Percentiles rank a stretch among this genome's conserved stretches.
Evolutionary conservation across 768 basidiomycete species (phyloP).

Genomic region (Pleurotus giganteus): DNA sequence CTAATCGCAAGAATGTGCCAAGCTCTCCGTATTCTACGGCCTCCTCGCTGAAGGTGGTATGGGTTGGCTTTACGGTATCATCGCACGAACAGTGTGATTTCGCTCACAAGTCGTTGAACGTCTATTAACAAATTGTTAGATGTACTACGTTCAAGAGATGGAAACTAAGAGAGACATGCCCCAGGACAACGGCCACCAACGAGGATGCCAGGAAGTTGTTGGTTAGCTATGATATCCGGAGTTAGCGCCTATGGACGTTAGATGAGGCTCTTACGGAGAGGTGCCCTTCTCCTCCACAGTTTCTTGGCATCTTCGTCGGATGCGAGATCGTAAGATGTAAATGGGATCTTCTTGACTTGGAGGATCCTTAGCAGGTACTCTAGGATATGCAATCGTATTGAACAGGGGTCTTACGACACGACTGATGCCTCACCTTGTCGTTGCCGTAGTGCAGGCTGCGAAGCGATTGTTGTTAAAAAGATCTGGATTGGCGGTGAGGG

Average conservation of each 20-base stretch:
- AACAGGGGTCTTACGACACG: not conserved
- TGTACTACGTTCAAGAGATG: constrained; percentile 9
- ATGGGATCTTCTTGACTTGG: constrained; percentile 84
- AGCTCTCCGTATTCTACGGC: constrained; percentile 81
- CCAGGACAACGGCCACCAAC: constrained; percentile 76
- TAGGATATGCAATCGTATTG: constrained; percentile 23
- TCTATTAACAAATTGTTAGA: constrained; percentile 35
- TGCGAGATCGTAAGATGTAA: constrained; percentile 80
- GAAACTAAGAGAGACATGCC: constrained; percentile 42
- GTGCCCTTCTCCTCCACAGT: constrained; percentile 81
- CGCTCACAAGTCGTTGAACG: constrained; percentile 72
- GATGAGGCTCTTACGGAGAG: constrained; percentile 42
- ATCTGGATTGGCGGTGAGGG: constrained; percentile 80
- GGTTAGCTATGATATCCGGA: constrained; percentile 54
- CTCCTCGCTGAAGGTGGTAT: constrained; percentile 56
- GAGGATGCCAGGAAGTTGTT: constrained; percentile 81
- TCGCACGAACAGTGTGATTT: not conserved
- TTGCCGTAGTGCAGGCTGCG: constrained; percentile 72
- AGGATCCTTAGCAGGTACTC: constrained; percentile 81
- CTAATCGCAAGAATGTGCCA: constrained; percentile 65
- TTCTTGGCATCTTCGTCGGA: constrained; percentile 79
- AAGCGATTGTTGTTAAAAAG: constrained; percentile 87
- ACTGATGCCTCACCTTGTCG: constrained; percentile 59
- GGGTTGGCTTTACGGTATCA: constrained; percentile 10
- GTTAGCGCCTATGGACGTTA: not conserved